Base-by-base conservation (phyloP, 768 basidiomycete genomes). In the Pulveroboletus ravenelii region DNA sequence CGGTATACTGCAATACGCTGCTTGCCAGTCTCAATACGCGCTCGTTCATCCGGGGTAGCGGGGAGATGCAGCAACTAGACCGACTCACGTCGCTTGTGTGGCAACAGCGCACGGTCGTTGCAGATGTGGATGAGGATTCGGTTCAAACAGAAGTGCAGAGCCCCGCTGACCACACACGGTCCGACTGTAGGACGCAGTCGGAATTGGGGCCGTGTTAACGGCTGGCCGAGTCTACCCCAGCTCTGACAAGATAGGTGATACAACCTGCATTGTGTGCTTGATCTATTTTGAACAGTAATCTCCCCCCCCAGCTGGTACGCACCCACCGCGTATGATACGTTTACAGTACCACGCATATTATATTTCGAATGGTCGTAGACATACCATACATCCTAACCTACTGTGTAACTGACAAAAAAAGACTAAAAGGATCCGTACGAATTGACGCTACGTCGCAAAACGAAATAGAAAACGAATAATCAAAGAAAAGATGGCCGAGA, bases 1-100 rank as follows among this genome's bases (percentile, higher is more conserved):
- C 65, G 29, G 53, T 69, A 14, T 72, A 72, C 39, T 62, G 68
- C 41, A 68, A 65, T 53, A 65, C 69, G 23, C 41, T 70, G 6
- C 61, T 72, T 31, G 64, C 61, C 37, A 72, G 57, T 51, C 58
- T 70, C 45, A 67, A 71, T 23, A 54, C 60, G 0, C 63, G 66
- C 34, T 32, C 53, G 25, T 62, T 54, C 37, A 18, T 35, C 10
- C 56, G 62, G 5, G 50, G 48, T 15, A 37, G 43, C 27, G 30
- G 17, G 3, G 55, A 48, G 1, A 32, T 6, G 6, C 43, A 20
- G 23, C 31, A 48, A 32, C 34, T 36, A 6, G 31, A 50, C 10
- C 12, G 10, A 12, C 5, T 35, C 0, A 38, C 52, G 15, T 31
- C 54, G 44, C 38, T 63, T 41, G 39, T 38, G 0, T 62, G 60